Evolutionary conservation across 2,329 filamentous ascomycete genomes (phyloP), one percentile per base, ranked within the genome.

Genomic region (Diaporthe velutina): DNA sequence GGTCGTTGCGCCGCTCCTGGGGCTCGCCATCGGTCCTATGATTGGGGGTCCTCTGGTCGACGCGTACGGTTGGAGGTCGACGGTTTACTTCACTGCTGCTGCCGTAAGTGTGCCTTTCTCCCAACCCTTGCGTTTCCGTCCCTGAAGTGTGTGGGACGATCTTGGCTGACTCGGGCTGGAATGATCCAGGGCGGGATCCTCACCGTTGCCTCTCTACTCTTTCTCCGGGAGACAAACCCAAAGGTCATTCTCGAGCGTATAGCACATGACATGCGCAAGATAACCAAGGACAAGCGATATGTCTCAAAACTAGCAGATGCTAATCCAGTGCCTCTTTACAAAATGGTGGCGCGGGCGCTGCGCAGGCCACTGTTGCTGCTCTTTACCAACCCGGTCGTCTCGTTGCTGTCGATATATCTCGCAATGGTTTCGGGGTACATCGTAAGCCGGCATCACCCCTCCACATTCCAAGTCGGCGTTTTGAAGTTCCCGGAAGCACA

Each of bases 21-120:
- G 91, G 84, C 79, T 83, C 1, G 79, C 80, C 6, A 75, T 83
- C 13, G 83, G 83, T 0, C 83, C 83, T 1, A 77, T 84, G 8
- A 80, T 87, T 33, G 91, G 90, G 7, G 91, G 91, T 1, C 92
- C 92, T 77, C 89, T 93, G 73, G 90, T 91, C 74, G 84, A 91
- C 75, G 88, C 87, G 75, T 88, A 86, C 13, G 86, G 85, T n/a
- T 93, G 91, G 87, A 84, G 89, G 48, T 92, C 64, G n/a, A 68
- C 64, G 9, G 33, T 68, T 15, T 68, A 68, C 48, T 68, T 68
- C 15, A 68, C 64, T 54, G 64, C 64, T 54, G 64, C 64, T 38
- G 64, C 64, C 38, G 64, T 67, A n/a, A n/a, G 64, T 68, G 4
- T 6, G 19, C 61, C 13, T 15, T 4, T 6, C 22, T 9, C 33